These are phyloP conservation scores for Passalora sequoiae DNA, from an alignment of 2,329 filamentous ascomycete species.

Conservation along the genomic window DNA sequence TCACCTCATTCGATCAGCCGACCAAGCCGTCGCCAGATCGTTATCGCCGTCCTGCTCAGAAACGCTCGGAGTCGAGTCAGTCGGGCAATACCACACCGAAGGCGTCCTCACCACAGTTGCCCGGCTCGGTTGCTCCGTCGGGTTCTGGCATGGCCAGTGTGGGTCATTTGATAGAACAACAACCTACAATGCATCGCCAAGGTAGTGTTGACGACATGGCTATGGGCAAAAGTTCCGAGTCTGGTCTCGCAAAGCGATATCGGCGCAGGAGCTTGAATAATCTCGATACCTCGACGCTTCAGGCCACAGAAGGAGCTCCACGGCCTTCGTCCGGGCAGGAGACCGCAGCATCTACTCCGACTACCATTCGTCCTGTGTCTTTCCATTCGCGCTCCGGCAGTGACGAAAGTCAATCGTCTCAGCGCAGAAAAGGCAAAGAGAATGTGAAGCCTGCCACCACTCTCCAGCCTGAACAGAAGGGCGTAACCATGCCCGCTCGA, in stretches of 20 bases:
- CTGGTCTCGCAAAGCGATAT: slow-evolving; percentile 69
- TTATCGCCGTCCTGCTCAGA: slow-evolving; percentile 65
- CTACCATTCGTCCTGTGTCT: slow-evolving; percentile 33
- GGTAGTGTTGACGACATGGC: slow-evolving; percentile 65
- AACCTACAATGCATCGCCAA: slow-evolving; percentile 22
- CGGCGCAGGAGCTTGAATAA: slow-evolving; percentile 78
- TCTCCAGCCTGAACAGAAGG: slow-evolving; percentile 15
- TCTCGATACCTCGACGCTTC: slow-evolving; percentile 40
- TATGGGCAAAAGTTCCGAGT: slow-evolving; percentile 51
- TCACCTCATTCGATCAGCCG: slow-evolving; percentile 53
- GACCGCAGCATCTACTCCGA: slow-evolving; percentile 27
- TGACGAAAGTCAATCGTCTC: slow-evolving; percentile 26
- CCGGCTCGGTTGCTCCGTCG: slow-evolving; percentile 44
- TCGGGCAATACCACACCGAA: slow-evolving; percentile 36
- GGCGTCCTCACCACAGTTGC: slow-evolving; percentile 21
- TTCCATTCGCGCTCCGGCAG: slow-evolving; percentile 34
- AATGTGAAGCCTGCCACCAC: slow-evolving; percentile 13
- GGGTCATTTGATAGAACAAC: slow-evolving; percentile 42
- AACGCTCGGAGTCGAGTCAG: slow-evolving; percentile 44
- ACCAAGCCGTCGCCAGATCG: slow-evolving; percentile 72
- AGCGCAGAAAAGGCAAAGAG: slow-evolving; percentile 19
- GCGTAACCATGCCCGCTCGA: slow-evolving; percentile 30
- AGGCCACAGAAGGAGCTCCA: slow-evolving; percentile 20
- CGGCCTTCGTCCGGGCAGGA: slow-evolving; percentile 27
- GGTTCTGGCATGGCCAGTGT: slow-evolving; percentile 52